Evolutionary conservation across 257 asterid species (phyloP).

Genomic region (Solanum rostratum): DNA sequence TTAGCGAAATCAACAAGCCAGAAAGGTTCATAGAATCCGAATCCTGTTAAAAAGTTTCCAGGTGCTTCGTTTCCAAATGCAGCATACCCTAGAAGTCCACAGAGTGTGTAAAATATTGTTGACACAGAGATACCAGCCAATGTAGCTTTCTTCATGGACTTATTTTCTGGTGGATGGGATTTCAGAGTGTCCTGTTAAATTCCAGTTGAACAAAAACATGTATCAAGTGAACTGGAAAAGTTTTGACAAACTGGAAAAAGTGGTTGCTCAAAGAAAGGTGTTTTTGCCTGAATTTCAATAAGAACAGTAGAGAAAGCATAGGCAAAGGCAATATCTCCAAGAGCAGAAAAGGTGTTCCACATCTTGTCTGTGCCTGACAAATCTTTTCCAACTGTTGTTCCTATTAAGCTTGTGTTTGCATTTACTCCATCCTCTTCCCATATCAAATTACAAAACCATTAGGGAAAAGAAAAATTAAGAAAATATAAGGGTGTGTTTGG

Average conservation of each 20-base stretch:
- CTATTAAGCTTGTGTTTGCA: conserved; percentile 33
- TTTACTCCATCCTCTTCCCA: conserved; percentile 6
- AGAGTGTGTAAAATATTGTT: conserved; percentile 37
- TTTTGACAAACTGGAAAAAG: neutral
- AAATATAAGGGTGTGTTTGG: neutral
- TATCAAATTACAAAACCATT: neutral
- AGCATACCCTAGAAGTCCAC: conserved; percentile 57
- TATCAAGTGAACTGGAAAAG: neutral
- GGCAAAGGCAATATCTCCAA: conserved; percentile 70
- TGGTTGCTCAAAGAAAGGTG: neutral
- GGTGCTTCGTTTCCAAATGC: conserved; percentile 72
- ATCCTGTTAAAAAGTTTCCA: conserved; percentile 68
- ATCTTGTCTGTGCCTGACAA: conserved; percentile 33
- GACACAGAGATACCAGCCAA: conserved; percentile 26
- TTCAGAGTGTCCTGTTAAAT: conserved; percentile 45
- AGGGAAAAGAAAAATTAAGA: neutral
- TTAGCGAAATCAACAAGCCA: conserved; percentile 61
- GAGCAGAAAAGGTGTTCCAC: conserved; percentile 56
- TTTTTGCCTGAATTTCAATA: conserved; percentile 46
- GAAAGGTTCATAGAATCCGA: conserved; percentile 66
- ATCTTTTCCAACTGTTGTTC: conserved; percentile 26
- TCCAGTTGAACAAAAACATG: neutral
- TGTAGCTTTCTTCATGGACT: conserved; percentile 46
- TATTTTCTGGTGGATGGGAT: conserved; percentile 32
- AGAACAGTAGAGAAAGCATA: conserved; percentile 53